Evolutionary conservation across 2,329 filamentous ascomycete genomes (phyloP).

Genomic region (Chrysosporium keratinophilum): DNA sequence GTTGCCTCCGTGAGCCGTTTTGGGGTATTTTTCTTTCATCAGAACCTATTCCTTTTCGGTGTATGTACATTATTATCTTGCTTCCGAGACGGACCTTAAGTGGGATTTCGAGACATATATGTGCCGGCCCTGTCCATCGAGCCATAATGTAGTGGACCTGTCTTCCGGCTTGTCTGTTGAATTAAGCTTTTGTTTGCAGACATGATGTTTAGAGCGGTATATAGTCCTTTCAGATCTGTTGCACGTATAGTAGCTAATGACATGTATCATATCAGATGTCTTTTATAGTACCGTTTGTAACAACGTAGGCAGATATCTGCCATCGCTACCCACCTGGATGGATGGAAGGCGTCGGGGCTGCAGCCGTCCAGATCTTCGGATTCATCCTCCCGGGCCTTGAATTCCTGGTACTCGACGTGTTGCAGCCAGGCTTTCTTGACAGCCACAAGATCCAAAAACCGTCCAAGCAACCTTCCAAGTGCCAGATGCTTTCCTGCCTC

Average conservation of each 20-base stretch:
- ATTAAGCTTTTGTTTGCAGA: no score
- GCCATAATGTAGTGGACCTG: no score
- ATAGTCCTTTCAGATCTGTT: background rate
- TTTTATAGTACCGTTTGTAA: background rate
- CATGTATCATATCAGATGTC: background rate
- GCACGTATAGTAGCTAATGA: background rate
- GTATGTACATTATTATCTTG: no score
- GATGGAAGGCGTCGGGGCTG: constrained; percentile 8
- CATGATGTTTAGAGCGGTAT: no score
- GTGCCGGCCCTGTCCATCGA: no score
- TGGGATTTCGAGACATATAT: no score
- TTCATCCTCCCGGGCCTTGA: constrained; percentile 5
- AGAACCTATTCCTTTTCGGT: no score
- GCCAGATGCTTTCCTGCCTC: constrained; percentile 5
- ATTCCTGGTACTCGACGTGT: constrained; percentile 2
- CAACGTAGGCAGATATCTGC: background rate
- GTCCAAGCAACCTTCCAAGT: constrained; percentile 8
- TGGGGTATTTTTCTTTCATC: no score
- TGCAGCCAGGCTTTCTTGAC: background rate
- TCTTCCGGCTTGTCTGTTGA: no score
- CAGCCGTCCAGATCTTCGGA: constrained; percentile 1
- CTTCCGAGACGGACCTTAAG: no score
- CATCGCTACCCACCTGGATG: constrained; percentile 4
- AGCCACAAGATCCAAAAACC: constrained; percentile 4
- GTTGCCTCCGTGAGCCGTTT: no score